Percentiles rank a stretch among this genome's conserved stretches.
Evolutionary conservation across 352 stramenopile genomes (phyloP).

Genomic region (Phytophthora cactorum): DNA sequence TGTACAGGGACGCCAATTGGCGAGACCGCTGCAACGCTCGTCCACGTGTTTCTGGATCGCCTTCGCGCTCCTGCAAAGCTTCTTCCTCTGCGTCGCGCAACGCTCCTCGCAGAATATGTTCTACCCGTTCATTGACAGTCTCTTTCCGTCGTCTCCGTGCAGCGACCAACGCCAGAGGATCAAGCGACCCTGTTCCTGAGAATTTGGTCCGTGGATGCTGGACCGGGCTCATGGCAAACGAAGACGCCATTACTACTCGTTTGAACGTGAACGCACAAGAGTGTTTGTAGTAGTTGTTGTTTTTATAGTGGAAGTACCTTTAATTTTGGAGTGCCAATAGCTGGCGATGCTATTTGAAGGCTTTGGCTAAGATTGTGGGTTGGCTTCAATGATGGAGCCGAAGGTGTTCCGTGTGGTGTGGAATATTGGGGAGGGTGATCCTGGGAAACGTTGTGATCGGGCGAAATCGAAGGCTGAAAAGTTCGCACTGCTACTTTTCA

Average conservation of each 20-base stretch:
- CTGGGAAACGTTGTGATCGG: too few relatives aligned
- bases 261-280: not conserved
- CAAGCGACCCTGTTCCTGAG: too few relatives aligned
- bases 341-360: not conserved
- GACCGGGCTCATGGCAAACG: too few relatives aligned
- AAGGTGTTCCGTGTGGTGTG: too few relatives aligned
- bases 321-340: not conserved
- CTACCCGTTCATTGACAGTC: constrained; percentile 72
- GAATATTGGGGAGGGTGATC: too few relatives aligned
- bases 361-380: not conserved
- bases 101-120: constrained; percentile 60
- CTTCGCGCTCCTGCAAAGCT: constrained; percentile 23
- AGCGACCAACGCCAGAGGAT: constrained; percentile 5
- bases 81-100: constrained; percentile 45
- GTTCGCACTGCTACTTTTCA: too few relatives aligned
- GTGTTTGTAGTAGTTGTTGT: not conserved
- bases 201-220: too few relatives aligned
- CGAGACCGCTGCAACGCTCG: constrained; percentile 41
- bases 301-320: not conserved
- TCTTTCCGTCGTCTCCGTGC: constrained; percentile 50
- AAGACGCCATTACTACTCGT: too few relatives aligned
- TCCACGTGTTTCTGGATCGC: constrained; percentile 36
- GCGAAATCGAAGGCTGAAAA: too few relatives aligned
- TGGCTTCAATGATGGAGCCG: too few relatives aligned
- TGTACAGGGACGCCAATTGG: constrained; percentile 58